Evolutionary conservation across 352 stramenopile genomes (phyloP).

Genomic region (Globisporangium ultimum): DNA sequence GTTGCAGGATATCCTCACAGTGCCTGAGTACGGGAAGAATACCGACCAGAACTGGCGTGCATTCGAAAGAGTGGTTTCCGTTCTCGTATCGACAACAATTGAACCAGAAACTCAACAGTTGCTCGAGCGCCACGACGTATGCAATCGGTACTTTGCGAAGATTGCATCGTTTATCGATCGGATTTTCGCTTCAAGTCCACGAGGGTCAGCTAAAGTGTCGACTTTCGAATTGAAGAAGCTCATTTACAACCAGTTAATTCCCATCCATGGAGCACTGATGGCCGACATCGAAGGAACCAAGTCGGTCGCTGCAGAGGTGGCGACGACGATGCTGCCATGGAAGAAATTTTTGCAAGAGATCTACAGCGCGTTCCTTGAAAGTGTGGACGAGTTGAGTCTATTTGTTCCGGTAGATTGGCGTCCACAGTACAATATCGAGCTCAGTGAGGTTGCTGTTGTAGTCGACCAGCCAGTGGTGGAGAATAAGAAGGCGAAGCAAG

Average conservation of each 20-base stretch:
- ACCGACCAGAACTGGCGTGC: slow-evolving; percentile 24
- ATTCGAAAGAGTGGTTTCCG: slow-evolving; percentile 24
- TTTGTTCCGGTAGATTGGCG: slow-evolving; percentile 32
- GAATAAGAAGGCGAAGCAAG: not conserved
- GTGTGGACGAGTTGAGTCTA: slow-evolving; percentile 42
- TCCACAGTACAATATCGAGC: slow-evolving; percentile 15
- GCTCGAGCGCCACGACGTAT: slow-evolving; percentile 33
- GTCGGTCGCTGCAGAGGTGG: slow-evolving; percentile 15
- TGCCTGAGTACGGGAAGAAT: slow-evolving; percentile 35
- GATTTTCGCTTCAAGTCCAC: slow-evolving; percentile 34
- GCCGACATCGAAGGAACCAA: slow-evolving; percentile 2
- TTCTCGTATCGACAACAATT: slow-evolving; percentile 28
- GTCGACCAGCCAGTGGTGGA: not conserved
- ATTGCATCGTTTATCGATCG: slow-evolving; percentile 53
- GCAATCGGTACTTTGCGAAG: slow-evolving; percentile 52
- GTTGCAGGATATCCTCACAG: slow-evolving; percentile 31
- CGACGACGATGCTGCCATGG: slow-evolving; percentile 43
- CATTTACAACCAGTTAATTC: slow-evolving; percentile 46
- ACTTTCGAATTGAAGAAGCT: slow-evolving; percentile 61
- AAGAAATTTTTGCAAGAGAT: slow-evolving; percentile 51
- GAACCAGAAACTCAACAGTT: slow-evolving; percentile 5
- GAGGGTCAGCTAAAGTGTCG: slow-evolving; percentile 24
- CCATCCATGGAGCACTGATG: slow-evolving; percentile 42
- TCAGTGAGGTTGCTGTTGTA: not conserved
- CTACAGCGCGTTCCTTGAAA: slow-evolving; percentile 61